Conservation (phyloP, 345 rosid genomes). For the Excoecaria cochinchinensis region DNA sequence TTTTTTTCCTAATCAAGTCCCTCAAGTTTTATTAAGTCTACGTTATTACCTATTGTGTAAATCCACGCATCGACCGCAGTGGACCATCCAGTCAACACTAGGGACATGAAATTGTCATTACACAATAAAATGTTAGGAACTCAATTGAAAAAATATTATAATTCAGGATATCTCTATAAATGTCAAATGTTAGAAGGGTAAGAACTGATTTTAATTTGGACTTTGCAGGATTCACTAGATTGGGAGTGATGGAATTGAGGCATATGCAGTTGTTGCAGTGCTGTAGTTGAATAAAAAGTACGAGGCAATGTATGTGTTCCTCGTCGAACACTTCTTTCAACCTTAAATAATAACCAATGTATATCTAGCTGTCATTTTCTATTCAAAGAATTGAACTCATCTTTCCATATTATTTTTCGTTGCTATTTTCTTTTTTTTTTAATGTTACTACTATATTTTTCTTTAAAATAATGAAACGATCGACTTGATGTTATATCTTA, state of each 20-base stretch:
- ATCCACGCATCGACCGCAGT: no score
- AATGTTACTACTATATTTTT: no score
- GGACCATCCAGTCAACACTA: no score
- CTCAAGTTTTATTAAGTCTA: no score
- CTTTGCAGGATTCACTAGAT: constrained; percentile 21
- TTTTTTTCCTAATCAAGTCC: not conserved
- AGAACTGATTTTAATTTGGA: not conserved
- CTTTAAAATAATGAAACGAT: no score
- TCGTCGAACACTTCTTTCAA: not conserved
- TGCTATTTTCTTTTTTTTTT: no score
- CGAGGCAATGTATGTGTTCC: constrained; percentile 1
- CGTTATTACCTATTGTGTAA: no score
- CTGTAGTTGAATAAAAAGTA: not conserved
- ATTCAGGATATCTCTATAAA: no score
- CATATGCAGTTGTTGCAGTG: not conserved
- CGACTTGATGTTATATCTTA: no score
- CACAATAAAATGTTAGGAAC: no score
- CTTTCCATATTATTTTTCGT: not conserved
- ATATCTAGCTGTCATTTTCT: not conserved
- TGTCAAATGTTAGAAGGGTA: not conserved
- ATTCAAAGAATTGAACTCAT: not conserved
- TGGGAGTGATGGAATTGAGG: constrained; percentile 1
- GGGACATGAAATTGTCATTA: no score
- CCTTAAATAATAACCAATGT: constrained; percentile 9
- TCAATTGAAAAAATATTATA: no score